phyloP scores from a whole-genome alignment of 306 rosid genomes.

The Sphenostylis stenocarpa region DNA sequence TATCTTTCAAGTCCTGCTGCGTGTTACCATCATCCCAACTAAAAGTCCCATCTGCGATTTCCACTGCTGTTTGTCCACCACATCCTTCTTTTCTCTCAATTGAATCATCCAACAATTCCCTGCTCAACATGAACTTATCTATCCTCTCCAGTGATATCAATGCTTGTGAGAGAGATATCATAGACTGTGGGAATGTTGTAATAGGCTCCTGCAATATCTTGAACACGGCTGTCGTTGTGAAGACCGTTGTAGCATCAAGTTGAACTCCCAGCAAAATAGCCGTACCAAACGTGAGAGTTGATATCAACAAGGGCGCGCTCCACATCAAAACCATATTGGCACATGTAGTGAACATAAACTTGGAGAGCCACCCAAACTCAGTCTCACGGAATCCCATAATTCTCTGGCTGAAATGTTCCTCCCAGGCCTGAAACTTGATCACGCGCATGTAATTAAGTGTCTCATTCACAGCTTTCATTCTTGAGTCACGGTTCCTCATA shows the following conservation, averaged over 20 bases:
- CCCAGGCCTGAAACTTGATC: slow-evolving; percentile 94
- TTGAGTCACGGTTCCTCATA: slow-evolving; percentile 72
- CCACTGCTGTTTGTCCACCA: slow-evolving; percentile 44
- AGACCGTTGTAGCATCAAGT: slow-evolving; percentile 73
- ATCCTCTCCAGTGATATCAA: slow-evolving; percentile 69
- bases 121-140: slow-evolving; percentile 62
- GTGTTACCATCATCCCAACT: slow-evolving; percentile 71
- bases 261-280: slow-evolving; percentile 60
- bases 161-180: slow-evolving; percentile 74
- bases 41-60: slow-evolving; percentile 58
- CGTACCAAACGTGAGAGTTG: slow-evolving; percentile 66
- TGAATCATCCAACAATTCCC: slow-evolving; percentile 49
- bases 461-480: slow-evolving; percentile 83
- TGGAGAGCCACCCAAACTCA: slow-evolving; percentile 64
- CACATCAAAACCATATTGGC: slow-evolving; percentile 58
- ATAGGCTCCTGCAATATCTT: slow-evolving; percentile 74
- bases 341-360: slow-evolving; percentile 62
- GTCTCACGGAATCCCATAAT: slow-evolving; percentile 50
- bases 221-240: slow-evolving; percentile 68
- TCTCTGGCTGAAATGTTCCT: slow-evolving; percentile 61
- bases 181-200: slow-evolving; percentile 72
- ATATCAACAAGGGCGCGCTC: slow-evolving; percentile 56
- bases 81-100: slow-evolving; percentile 59
- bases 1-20: slow-evolving; percentile 47
- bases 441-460: slow-evolving; percentile 79